Evolutionary conservation across 2,329 filamentous ascomycete species (phyloP).

Genomic region (Chaetomium sp.): DNA sequence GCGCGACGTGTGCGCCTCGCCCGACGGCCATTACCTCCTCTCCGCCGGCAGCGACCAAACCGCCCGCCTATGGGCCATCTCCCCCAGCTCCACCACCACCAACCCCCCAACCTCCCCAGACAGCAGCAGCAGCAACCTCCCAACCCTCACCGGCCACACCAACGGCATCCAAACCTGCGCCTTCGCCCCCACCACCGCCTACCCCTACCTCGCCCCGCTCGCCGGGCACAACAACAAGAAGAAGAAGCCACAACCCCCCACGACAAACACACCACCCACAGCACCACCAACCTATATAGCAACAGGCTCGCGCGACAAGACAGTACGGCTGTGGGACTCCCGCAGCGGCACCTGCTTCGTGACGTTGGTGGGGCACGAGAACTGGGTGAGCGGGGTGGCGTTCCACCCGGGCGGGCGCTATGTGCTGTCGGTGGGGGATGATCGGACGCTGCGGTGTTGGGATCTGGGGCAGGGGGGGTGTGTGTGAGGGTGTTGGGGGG

Average conservation of each 20-base stretch:
- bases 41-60: constrained; percentile 83
- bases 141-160: constrained; percentile 68
- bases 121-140: too few species aligned
- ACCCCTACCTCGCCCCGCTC: constrained; percentile 71
- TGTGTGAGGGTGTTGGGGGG: constrained; percentile 80
- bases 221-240: constrained; percentile 90
- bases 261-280: constrained; percentile 55
- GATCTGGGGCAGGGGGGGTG: constrained; percentile 84
- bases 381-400: constrained; percentile 83
- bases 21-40: constrained; percentile 79
- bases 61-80: constrained; percentile 81
- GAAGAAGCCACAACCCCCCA: constrained; percentile 63
- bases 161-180: constrained; percentile 69
- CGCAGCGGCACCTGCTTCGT: constrained; percentile 76
- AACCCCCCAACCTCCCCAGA: background rate
- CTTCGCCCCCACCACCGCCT: constrained; percentile 77
- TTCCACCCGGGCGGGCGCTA: constrained; percentile 94
- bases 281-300: constrained; percentile 73
- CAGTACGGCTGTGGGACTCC: constrained; percentile 84
- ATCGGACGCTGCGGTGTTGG: constrained; percentile 92
- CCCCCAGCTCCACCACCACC: too few species aligned
- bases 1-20: constrained; percentile 77
- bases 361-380: constrained; percentile 84
- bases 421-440: constrained; percentile 80
- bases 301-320: constrained; percentile 86